phyloP scores from a whole-genome alignment of 176 grass and related monocot genomes.

The Miscanthus lutarioriparius region DNA sequence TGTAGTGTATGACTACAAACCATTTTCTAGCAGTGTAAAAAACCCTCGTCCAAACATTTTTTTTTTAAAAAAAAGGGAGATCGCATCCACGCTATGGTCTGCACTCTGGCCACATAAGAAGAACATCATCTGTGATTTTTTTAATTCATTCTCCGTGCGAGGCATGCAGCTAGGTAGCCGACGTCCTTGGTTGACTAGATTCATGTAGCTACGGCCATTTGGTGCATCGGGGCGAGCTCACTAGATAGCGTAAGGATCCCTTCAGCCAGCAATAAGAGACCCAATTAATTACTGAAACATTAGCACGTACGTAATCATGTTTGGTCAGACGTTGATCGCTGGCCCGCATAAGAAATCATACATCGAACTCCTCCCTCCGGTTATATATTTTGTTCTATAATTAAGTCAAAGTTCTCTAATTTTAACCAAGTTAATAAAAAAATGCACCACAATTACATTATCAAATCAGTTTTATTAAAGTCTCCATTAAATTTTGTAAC shows the following conservation, averaged over 20 bases:
- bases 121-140: background rate
- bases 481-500: too few species aligned
- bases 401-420: background rate
- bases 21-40: background rate
- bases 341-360: background rate
- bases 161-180: background rate
- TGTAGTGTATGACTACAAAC: too few species aligned
- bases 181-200: constrained; percentile 54
- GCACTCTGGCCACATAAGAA: background rate
- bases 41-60: background rate
- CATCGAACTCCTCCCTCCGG: background rate
- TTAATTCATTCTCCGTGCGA: background rate
- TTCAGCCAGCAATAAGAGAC: constrained; percentile 43
- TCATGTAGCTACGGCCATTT: constrained; percentile 29
- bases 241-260: constrained; percentile 73
- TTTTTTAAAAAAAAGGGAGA: background rate
- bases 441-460: too few species aligned
- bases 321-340: background rate
- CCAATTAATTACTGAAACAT: constrained; percentile 14
- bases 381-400: background rate
- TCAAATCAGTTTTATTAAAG: too few species aligned
- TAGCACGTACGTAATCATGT: constrained; percentile 17
- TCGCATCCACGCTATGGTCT: background rate
- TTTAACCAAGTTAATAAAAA: background rate
- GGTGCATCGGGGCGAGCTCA: constrained; percentile 33